These are phyloP conservation scores for Aspergillus baeticus DNA, from an alignment of 495 filamentous ascomycete genomes.

Conservation along the genomic window DNA sequence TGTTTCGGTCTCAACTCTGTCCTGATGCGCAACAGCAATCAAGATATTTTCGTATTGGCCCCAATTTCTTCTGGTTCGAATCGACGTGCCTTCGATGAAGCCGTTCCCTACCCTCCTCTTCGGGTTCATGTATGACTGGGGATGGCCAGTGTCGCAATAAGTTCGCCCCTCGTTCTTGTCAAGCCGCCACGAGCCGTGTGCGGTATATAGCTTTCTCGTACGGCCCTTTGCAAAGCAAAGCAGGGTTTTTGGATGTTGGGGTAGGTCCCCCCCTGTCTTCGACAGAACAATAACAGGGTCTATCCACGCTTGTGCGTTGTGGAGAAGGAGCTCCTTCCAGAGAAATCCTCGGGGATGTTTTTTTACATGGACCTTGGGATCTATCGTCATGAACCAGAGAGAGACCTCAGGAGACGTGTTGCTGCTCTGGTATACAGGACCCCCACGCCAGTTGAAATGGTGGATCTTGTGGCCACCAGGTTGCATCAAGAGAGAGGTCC, in stretches of 20 bases:
- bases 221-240: conserved; percentile 16
- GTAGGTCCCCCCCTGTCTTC: neutral
- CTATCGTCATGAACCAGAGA: conserved; percentile 28
- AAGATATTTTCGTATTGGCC: neutral
- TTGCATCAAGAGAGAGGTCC: neutral
- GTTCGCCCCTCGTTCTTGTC: neutral
- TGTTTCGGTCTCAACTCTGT: neutral
- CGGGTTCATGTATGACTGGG: neutral
- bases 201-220: conserved; percentile 26
- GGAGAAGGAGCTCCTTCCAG: neutral
- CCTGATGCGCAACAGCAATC: neutral
- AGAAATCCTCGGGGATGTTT: neutral
- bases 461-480: conserved; percentile 19
- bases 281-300: conserved; percentile 29
- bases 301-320: conserved; percentile 11
- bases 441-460: conserved; percentile 36
- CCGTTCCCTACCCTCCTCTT: neutral
- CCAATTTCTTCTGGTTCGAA: neutral
- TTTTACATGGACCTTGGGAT: neutral
- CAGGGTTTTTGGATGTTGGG: conserved; percentile 14
- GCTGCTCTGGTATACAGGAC: conserved; percentile 19
- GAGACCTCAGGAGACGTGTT: conserved; percentile 31
- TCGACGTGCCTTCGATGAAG: neutral
- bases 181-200: conserved; percentile 26
- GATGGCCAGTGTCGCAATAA: neutral